phyloP scores from a whole-genome alignment of 1,284 basidiomycete genomes.

The Lentinus polychrous region DNA sequence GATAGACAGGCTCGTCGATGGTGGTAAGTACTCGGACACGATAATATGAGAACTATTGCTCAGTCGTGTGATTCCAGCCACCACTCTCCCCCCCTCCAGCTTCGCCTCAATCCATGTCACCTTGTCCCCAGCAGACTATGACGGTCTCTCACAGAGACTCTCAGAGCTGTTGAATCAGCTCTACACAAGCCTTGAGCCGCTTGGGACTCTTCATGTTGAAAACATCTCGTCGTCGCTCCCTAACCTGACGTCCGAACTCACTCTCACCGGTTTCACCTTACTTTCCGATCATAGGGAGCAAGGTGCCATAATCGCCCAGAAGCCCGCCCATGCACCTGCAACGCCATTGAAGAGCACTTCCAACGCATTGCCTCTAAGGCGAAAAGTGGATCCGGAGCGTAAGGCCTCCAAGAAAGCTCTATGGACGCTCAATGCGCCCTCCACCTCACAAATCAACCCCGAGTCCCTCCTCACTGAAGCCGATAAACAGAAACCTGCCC shows the following conservation, averaged over 20 bases:
- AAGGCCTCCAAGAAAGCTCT: constrained; percentile 70
- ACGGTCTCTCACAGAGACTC: constrained; percentile 43
- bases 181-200: constrained; percentile 47
- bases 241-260: constrained; percentile 49
- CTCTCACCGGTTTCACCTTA: constrained; percentile 54
- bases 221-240: constrained; percentile 40
- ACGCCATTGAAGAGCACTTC: constrained; percentile 28
- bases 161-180: constrained; percentile 53
- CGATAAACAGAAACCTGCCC: constrained; percentile 63
- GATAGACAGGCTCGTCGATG: constrained; percentile 69
- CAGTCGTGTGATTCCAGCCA: constrained; percentile 37
- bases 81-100: constrained; percentile 43
- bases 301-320: constrained; percentile 56
- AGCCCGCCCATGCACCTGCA: constrained; percentile 41
- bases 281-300: constrained; percentile 34
- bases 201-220: constrained; percentile 62
- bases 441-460: constrained; percentile 65
- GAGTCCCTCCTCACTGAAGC: constrained; percentile 69
- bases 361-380: constrained; percentile 38
- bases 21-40: constrained; percentile 38
- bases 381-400: constrained; percentile 47
- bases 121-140: constrained; percentile 56
- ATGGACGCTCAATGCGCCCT: constrained; percentile 63
- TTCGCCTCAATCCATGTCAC: constrained; percentile 63
- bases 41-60: background rate